These are phyloP conservation scores for Pichia sp. DNA, from an alignment of 1,139 yeast genomes.

Conservation along the genomic window DNA sequence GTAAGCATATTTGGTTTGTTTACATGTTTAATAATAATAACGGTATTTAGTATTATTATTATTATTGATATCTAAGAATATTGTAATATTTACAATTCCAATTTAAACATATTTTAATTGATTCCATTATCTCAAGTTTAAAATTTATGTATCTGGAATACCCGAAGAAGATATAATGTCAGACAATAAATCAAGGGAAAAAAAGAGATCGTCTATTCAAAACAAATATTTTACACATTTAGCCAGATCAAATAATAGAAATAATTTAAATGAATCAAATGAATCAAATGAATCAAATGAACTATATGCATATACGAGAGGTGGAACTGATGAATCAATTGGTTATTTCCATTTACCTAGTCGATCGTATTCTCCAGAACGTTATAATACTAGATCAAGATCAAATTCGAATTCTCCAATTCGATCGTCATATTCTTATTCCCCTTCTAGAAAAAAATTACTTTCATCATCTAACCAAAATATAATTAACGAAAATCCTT, in stretches of 20 bases:
- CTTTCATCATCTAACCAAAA: slow-evolving; percentile 1
- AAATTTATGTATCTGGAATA: too few species aligned
- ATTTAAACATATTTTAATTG: too few species aligned
- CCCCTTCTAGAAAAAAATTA: slow-evolving; percentile 10
- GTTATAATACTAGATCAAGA: slow-evolving; percentile 6
- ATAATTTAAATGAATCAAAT: background rate
- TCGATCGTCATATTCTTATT: slow-evolving; percentile 5
- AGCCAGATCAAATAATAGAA: background rate
- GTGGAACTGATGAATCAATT: background rate
- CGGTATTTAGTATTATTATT: too few species aligned
- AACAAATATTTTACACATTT: background rate
- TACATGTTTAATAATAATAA: too few species aligned
- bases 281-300: background rate
- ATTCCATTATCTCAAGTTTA: too few species aligned
- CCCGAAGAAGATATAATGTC: too few species aligned
- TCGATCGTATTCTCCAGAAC: slow-evolving; percentile 14
- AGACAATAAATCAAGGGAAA: too few species aligned
- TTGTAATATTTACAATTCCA: too few species aligned
- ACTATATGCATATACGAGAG: background rate
- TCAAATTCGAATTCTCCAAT: slow-evolving; percentile 14
- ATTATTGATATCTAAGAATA: too few species aligned
- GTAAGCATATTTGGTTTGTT: too few species aligned
- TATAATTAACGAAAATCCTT: slow-evolving; percentile 5
- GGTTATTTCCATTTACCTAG: slow-evolving; percentile 7
- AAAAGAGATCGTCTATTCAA: background rate